Evolutionary conservation across 257 asterid genomes (phyloP).

Genomic region (Voacanga thouarsii): DNA sequence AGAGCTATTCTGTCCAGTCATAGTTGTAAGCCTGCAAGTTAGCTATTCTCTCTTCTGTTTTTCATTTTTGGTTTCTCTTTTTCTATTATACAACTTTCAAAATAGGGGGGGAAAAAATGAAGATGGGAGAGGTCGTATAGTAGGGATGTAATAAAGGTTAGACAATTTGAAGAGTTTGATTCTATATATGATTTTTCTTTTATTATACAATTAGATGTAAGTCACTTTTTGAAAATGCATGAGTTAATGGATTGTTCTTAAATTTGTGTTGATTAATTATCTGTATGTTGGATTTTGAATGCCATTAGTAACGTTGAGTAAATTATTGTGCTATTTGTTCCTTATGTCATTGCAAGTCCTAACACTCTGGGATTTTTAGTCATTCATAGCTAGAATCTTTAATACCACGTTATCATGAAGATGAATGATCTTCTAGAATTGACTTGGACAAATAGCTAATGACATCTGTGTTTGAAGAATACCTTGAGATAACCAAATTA

Average conservation of each 20-base stretch:
- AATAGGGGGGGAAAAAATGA: too few species aligned
- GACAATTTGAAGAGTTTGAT: too few species aligned
- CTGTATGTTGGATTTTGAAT: not conserved
- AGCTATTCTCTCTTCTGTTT: too few species aligned
- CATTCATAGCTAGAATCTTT: not conserved
- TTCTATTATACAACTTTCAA: too few species aligned
- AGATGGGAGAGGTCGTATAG: too few species aligned
- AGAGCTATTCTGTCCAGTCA: too few species aligned
- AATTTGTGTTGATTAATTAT: slow-evolving; percentile 4
- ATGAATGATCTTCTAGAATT: not conserved
- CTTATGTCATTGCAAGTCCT: not conserved
- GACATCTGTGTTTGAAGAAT: not conserved
- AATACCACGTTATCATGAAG: not conserved
- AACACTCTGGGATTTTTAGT: not conserved
- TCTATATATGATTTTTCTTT: too few species aligned
- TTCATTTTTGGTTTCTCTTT: too few species aligned
- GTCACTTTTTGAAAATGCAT: too few species aligned
- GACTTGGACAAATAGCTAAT: not conserved
- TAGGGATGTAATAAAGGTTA: too few species aligned
- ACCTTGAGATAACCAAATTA: not conserved
- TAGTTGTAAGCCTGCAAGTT: too few species aligned
- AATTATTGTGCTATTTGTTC: not conserved
- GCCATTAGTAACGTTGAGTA: not conserved
- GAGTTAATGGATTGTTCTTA: not conserved
- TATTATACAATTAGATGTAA: too few species aligned